These are phyloP conservation scores for Parastagonospora nodorum DNA, from an alignment of 2,329 filamentous ascomycete genomes.

Conservation along the genomic window DNA sequence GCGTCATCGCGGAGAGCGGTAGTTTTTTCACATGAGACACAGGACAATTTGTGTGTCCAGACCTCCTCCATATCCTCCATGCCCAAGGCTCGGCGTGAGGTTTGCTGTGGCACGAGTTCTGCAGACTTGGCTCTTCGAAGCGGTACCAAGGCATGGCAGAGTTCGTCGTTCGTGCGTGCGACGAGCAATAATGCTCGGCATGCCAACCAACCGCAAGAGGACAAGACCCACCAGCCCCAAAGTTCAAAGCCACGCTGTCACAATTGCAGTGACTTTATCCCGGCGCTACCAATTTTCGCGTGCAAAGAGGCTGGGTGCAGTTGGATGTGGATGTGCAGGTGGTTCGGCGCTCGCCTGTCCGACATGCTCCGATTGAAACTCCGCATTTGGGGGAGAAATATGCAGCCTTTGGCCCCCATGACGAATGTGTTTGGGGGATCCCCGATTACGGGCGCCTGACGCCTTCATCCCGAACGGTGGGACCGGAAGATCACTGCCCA, in stretches of 20 bases:
- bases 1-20: background rate
- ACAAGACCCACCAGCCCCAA: slow-evolving; percentile 36
- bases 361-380: slow-evolving; percentile 20
- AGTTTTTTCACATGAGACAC: background rate
- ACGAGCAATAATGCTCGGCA: slow-evolving; percentile 14
- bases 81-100: slow-evolving; percentile 3
- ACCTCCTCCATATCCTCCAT: background rate
- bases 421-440: slow-evolving; percentile 7
- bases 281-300: slow-evolving; percentile 18
- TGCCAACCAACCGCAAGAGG: slow-evolving; percentile 16
- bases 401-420: slow-evolving; percentile 21
- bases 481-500: slow-evolving; percentile 35
- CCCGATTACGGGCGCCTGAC: slow-evolving; percentile 9
- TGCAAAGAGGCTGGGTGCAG: slow-evolving; percentile 26
- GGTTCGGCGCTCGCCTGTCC: slow-evolving; percentile 26
- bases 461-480: slow-evolving; percentile 13
- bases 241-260: slow-evolving; percentile 34
- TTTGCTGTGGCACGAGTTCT: slow-evolving; percentile 3
- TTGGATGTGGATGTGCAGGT: slow-evolving; percentile 16
- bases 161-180: slow-evolving; percentile 7
- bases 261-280: slow-evolving; percentile 26
- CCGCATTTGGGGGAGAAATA: slow-evolving; percentile 20
- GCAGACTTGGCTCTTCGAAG: slow-evolving; percentile 11
- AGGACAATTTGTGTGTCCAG: background rate
- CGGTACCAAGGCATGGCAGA: slow-evolving; percentile 26